Conservation (phyloP, 495 filamentous ascomycete species). For the Acidomyces sp. region DNA sequence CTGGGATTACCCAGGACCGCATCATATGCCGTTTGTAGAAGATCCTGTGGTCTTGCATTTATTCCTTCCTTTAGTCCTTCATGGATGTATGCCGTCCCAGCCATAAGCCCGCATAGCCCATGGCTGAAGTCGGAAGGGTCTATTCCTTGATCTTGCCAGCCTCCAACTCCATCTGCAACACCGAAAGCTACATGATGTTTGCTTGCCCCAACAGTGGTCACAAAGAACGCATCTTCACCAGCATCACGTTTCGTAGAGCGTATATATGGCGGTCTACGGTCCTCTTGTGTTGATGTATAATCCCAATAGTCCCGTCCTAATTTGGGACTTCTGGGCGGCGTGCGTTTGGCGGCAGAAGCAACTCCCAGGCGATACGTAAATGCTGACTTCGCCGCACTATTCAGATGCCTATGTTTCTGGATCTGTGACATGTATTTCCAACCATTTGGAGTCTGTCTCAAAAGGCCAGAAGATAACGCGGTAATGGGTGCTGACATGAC, state of each 20-base stretch:
- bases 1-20: conserved; percentile 56
- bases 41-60: conserved; percentile 42
- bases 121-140: conserved; percentile 94
- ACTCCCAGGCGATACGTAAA: conserved; percentile 56
- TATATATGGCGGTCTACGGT: conserved; percentile 17
- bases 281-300: conserved; percentile 14
- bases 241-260: conserved; percentile 43
- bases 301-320: conserved; percentile 19
- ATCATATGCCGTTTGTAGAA: conserved; percentile 78
- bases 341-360: conserved; percentile 65
- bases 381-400: too few relatives aligned
- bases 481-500: too few relatives aligned
- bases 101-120: conserved; percentile 87
- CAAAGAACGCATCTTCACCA: conserved; percentile 94
- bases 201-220: conserved; percentile 51
- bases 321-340: conserved; percentile 47
- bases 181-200: conserved; percentile 57
- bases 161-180: conserved; percentile 84
- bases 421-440: too few relatives aligned
- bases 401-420: too few relatives aligned
- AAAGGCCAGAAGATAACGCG: too few relatives aligned
- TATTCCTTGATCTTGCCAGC: conserved; percentile 80
- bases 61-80: conserved; percentile 11
- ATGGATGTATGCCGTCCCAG: conserved; percentile 41
- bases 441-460: too few relatives aligned